These are phyloP conservation scores for Penicillium samsonianum DNA, from an alignment of 495 filamentous ascomycete genomes.

Conservation along the genomic window DNA sequence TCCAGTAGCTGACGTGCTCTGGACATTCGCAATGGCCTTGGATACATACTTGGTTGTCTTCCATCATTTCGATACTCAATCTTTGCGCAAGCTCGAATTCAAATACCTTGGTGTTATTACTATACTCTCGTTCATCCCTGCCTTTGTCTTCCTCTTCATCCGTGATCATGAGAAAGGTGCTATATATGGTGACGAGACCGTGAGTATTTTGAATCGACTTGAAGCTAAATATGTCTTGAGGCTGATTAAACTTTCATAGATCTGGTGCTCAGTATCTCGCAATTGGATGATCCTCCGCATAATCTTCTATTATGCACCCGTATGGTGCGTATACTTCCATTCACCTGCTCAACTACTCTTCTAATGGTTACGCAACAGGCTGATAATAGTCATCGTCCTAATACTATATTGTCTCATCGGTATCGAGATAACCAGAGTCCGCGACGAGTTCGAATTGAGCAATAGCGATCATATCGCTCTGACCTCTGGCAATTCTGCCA, in stretches of 20 bases:
- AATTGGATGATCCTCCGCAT: slow-evolving; percentile 48
- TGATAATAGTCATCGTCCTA: slow-evolving; percentile 39
- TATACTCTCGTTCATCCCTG: slow-evolving; percentile 42
- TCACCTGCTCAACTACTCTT: background rate
- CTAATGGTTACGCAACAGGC: slow-evolving; percentile 26
- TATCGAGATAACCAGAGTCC: slow-evolving; percentile 41
- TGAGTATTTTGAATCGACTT: slow-evolving; percentile 23
- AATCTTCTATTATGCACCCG: slow-evolving; percentile 45
- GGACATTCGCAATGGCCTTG: slow-evolving; percentile 50
- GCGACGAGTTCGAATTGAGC: slow-evolving; percentile 39
- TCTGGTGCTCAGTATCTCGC: slow-evolving; percentile 50
- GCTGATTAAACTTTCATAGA: slow-evolving; percentile 20
- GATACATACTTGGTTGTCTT: slow-evolving; percentile 51
- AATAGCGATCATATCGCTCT: slow-evolving; percentile 33
- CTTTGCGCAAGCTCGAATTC: slow-evolving; percentile 41
- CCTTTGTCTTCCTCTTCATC: slow-evolving; percentile 46
- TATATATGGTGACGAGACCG: slow-evolving; percentile 47
- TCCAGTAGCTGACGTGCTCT: slow-evolving; percentile 49
- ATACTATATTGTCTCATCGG: slow-evolving; percentile 44
- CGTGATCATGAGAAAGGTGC: slow-evolving; percentile 36
- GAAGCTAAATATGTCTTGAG: background rate
- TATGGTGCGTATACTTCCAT: slow-evolving; percentile 35
- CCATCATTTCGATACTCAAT: slow-evolving; percentile 40
- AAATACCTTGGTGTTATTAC: slow-evolving; percentile 43
- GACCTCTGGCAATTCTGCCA: slow-evolving; percentile 20